Evolutionary conservation across 78 protist genomes (phyloP).

Genomic region (Dictyostelium capitatum): DNA sequence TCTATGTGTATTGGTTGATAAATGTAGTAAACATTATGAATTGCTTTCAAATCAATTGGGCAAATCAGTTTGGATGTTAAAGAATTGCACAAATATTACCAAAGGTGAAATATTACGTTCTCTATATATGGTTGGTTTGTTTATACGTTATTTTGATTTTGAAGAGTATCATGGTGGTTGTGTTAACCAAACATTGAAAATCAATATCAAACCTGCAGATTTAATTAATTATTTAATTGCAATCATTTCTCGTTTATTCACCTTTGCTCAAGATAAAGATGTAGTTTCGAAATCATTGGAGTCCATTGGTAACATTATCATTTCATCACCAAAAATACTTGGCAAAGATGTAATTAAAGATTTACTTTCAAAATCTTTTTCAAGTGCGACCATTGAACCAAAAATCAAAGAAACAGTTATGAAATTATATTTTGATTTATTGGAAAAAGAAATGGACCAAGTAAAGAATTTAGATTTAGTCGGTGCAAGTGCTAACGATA

Average conservation of each 20-base stretch:
- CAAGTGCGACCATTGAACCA: background rate
- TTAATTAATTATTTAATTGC: background rate
- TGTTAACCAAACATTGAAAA: background rate
- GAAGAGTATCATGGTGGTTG: background rate
- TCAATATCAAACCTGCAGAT: background rate
- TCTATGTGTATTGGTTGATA: slow-evolving; percentile 17
- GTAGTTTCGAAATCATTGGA: slow-evolving; percentile 49
- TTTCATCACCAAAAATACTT: slow-evolving; percentile 34
- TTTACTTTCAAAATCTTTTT: slow-evolving; percentile 22
- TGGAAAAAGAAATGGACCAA: slow-evolving; percentile 43
- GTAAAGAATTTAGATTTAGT: background rate
- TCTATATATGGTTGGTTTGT: slow-evolving; percentile 27
- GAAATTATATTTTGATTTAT: slow-evolving; percentile 13
- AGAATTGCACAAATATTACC: background rate
- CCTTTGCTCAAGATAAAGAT: slow-evolving; percentile 31
- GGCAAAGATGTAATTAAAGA: slow-evolving; percentile 31
- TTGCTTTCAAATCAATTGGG: background rate
- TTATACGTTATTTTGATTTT: slow-evolving; percentile 48
- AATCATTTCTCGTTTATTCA: slow-evolving; percentile 1
- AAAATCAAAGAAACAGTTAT: slow-evolving; percentile 38
- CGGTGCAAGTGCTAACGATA: background rate
- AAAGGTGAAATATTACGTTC: slow-evolving; percentile 41
- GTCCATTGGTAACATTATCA: slow-evolving; percentile 63
- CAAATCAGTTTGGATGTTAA: background rate
- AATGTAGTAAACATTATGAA: slow-evolving; percentile 17